Conservation (phyloP, 2,329 filamentous ascomycete genomes). For the Alternaria alternata region DNA sequence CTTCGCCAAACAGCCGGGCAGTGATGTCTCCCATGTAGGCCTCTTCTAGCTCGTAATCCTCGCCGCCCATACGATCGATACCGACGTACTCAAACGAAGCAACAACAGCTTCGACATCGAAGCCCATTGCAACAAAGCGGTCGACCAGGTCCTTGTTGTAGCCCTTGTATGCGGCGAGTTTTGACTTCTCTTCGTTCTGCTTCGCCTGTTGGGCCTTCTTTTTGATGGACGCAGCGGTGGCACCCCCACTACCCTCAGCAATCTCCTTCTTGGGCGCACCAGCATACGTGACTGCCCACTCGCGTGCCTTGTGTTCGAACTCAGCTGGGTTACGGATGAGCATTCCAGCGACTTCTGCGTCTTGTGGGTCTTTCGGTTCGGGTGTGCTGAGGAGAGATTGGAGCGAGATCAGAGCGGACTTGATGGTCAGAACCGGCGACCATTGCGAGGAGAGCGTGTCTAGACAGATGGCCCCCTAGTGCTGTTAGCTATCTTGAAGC, state of each 20-base stretch:
- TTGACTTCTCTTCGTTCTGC: constrained; percentile 66
- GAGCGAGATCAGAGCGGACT: constrained; percentile 90
- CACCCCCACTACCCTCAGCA: constrained; percentile 62
- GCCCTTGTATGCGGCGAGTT: constrained; percentile 74
- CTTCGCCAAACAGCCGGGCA: constrained; percentile 81
- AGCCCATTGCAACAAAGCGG: constrained; percentile 89
- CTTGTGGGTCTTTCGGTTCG: constrained; percentile 95
- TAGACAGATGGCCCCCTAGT: constrained; percentile 91
- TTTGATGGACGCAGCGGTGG: constrained; percentile 62
- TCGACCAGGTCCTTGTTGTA: constrained; percentile 87
- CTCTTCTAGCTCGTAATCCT: constrained; percentile 87
- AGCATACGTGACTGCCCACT: constrained; percentile 89
- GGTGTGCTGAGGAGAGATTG: constrained; percentile 92
- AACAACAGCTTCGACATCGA: constrained; percentile 85
- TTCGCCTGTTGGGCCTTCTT: constrained; percentile 63
- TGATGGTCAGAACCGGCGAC: constrained; percentile 97
- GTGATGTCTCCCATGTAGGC: constrained; percentile 92
- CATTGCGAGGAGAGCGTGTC: constrained; percentile 89
- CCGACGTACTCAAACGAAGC: constrained; percentile 82
- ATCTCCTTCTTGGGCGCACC: constrained; percentile 71
- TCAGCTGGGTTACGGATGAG: constrained; percentile 78
- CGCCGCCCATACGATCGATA: constrained; percentile 78
- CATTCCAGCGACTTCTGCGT: constrained; percentile 94
- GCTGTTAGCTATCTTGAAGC: constrained; percentile 29
- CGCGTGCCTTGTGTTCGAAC: constrained; percentile 82